A percentile compares a stretch with the other conserved stretches of the same genome.
Conservation (phyloP, 495 filamentous ascomycete species). For the Daldinia caldariorum region DNA sequence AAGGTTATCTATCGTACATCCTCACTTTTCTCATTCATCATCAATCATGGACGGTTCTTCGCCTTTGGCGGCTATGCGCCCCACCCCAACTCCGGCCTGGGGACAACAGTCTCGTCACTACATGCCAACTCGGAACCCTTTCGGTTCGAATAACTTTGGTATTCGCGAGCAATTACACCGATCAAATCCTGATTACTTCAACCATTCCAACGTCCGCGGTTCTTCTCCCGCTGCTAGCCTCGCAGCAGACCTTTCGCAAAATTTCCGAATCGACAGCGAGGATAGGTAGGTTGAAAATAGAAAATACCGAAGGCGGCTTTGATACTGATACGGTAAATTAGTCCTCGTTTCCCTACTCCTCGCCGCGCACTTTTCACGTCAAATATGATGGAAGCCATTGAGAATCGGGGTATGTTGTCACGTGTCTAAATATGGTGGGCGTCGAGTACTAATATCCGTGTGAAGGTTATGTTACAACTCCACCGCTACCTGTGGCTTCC, state of each 20-base stretch:
- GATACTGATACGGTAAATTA: conserved; percentile 56
- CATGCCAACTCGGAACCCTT: conserved; percentile 61
- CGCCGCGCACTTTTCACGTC: conserved; percentile 92
- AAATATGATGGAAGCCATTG: conserved; percentile 64
- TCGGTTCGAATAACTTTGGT: conserved; percentile 71
- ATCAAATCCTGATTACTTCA: conserved; percentile 76
- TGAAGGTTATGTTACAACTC: conserved; percentile 80
- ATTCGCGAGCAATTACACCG: conserved; percentile 69
- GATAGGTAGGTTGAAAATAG: conserved; percentile 71
- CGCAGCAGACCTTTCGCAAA: conserved; percentile 93
- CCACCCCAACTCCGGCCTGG: conserved; percentile 68
- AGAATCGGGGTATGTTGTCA: conserved; percentile 72
- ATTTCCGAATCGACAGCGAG: conserved; percentile 87
- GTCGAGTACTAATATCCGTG: conserved; percentile 24
- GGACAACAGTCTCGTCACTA: conserved; percentile 58
- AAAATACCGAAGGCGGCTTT: conserved; percentile 20
- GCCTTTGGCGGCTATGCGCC: conserved; percentile 93
- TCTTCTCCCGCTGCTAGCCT: conserved; percentile 91
- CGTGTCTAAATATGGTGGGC: not conserved
- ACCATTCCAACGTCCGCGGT: conserved; percentile 70
- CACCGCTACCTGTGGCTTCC: conserved; percentile 84
- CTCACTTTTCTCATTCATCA: conserved; percentile 15
- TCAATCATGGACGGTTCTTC: conserved; percentile 87
- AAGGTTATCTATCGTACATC: conserved; percentile 38
- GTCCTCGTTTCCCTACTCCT: conserved; percentile 90